Percentiles rank a stretch among this genome's conserved stretches.
Conservation (phyloP, 352 stramenopile genomes). For the Phytophthora colocasiae region DNA sequence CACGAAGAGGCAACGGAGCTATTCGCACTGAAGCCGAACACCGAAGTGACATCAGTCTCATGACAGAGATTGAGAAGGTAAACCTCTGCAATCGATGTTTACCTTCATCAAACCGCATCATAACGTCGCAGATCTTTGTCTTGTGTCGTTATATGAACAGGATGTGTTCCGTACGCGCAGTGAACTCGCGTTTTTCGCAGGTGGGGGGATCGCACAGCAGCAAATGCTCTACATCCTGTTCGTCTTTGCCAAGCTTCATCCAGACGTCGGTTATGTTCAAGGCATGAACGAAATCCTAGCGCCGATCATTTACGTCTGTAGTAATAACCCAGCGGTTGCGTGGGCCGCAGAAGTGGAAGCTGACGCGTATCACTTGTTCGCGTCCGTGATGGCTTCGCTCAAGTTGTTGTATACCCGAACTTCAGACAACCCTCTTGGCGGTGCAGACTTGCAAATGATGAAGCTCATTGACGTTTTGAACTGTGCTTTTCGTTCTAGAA, state of each 20-base stretch:
- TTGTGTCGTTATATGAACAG: constrained; percentile 19
- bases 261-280: constrained; percentile 92
- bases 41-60: constrained; percentile 43
- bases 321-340: constrained; percentile 50
- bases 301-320: constrained; percentile 82
- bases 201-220: constrained; percentile 57
- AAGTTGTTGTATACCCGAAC: constrained; percentile 56
- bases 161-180: constrained; percentile 71
- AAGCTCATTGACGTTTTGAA: constrained; percentile 2
- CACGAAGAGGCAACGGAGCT: constrained; percentile 14
- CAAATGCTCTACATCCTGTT: constrained; percentile 82
- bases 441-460: constrained; percentile 69
- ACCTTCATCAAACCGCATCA: too few species aligned
- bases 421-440: constrained; percentile 48
- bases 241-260: constrained; percentile 79
- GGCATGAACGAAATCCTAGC: constrained; percentile 96
- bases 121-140: too few species aligned
- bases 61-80: constrained; percentile 77
- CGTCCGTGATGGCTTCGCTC: constrained; percentile 54
- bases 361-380: constrained; percentile 64
- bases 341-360: constrained; percentile 52
- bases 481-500: constrained; percentile 45
- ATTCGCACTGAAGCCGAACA: constrained; percentile 28
- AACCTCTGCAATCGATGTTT: not conserved
- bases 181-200: constrained; percentile 55